Base-by-base conservation (phyloP, 345 rosid genomes). In the Eucalyptus tenuipes region DNA sequence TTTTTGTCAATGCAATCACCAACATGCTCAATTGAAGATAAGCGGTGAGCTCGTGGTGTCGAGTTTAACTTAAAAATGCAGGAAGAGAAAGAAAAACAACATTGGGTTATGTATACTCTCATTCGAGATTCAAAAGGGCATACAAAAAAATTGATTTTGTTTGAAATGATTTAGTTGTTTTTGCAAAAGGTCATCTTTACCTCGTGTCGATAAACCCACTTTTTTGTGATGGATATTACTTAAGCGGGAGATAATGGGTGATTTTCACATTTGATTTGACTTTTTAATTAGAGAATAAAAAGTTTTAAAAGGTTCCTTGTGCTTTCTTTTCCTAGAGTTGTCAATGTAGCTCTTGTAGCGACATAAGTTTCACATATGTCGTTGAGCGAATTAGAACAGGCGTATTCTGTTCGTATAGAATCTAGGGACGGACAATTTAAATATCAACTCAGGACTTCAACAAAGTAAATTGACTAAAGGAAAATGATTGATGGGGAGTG, bases 341-440 rank as follows among this genome's bases (percentile, higher is more conserved):
- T 71, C 6, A 3, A 5, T 18, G 22, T 71, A 17, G 25, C 45
- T 37, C 24, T 33, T 68, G 24, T 7, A n/a, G 37, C 12, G 2
- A 37, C 4, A 18, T 37, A 37, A 17, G 45, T 71, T 37, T 71
- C 13, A 18, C 10, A 10, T 1, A 37, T 3, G 7, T 2, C 20
- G 0, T 31, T 0, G 2, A 71, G 81, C 13, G 13, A 33, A 71
- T 71, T 9, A 33, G 12, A 33, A 1, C 1, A 5, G 0, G 10
- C 2, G 1, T 71, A 9, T 10, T 12, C 0, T 2, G 5, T 31
- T 68, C 1, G 2, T 33, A 17, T 0, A 68, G 0, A 68, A 33
- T 31, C 24, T 33, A 71, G 13, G 2, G 14, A 37, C 1, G 12
- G 12, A 13, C 7, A 33, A 68, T 31, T 68, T 20, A 37, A 71